Evolutionary conservation across 2,329 filamentous ascomycete genomes (phyloP).

Genomic region (Ceratocystis cacaofunesta): DNA sequence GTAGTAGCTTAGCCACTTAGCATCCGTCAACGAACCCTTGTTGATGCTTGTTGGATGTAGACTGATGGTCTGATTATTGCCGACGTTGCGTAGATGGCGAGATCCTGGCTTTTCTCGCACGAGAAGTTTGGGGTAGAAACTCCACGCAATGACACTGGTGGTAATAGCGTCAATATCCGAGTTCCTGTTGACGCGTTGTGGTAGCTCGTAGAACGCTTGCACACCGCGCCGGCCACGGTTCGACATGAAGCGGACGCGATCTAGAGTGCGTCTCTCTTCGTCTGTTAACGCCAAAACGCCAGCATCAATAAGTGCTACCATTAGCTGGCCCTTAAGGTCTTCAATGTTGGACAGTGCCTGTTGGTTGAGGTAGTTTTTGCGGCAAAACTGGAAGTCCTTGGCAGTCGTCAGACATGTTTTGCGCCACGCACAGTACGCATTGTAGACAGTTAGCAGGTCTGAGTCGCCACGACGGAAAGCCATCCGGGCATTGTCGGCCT

Average conservation of each 20-base stretch:
- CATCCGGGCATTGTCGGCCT: conserved; percentile 65
- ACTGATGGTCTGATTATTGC: conserved; percentile 81
- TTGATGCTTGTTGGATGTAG: conserved; percentile 85
- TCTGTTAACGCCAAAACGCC: conserved; percentile 63
- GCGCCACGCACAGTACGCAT: conserved; percentile 84
- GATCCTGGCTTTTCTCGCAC: conserved; percentile 52
- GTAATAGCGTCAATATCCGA: conserved; percentile 68
- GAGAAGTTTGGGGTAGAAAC: conserved; percentile 89
- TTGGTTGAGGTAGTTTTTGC: conserved; percentile 83
- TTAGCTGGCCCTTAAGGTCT: conserved; percentile 82
- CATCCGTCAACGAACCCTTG: conserved; percentile 43
- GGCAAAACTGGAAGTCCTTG: conserved; percentile 80
- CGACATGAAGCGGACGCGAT: conserved; percentile 48
- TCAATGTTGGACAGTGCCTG: conserved; percentile 86
- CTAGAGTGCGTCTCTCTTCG: conserved; percentile 55
- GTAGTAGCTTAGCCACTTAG: conserved; percentile 86
- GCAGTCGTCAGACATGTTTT: conserved; percentile 55
- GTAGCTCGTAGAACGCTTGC: conserved; percentile 68
- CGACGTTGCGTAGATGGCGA: conserved; percentile 78
- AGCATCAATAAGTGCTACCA: conserved; percentile 72
- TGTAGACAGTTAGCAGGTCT: conserved; percentile 83
- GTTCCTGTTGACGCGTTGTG: conserved; percentile 56
- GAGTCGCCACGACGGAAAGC: conserved; percentile 78
- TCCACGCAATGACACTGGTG: conserved; percentile 75
- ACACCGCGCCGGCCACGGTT: conserved; percentile 37